Conservation (phyloP, 208 protist genomes). For the Acanthamoeba pearcei region DNA sequence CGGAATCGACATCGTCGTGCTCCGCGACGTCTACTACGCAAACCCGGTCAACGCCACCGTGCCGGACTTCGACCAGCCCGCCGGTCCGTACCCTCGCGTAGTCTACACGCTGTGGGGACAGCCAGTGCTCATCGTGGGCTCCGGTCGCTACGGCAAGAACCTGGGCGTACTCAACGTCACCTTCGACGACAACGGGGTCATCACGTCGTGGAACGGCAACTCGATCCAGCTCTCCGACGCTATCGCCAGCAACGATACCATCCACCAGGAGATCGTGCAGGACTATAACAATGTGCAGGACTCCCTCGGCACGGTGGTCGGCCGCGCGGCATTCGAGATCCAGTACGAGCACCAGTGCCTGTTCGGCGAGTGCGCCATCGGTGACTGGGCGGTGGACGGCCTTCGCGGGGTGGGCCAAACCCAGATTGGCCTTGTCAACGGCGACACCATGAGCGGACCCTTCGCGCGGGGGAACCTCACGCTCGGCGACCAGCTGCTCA, state of each 20-base stretch:
- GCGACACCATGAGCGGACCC: background rate
- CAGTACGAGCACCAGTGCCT: slow-evolving; percentile 15
- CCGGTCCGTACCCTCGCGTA: background rate
- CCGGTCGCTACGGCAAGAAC: background rate
- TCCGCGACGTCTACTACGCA: background rate
- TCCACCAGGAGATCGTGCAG: background rate
- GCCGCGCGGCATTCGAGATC: background rate
- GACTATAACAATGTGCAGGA: background rate
- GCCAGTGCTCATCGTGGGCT: slow-evolving; percentile 19
- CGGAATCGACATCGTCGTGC: slow-evolving; percentile 12
- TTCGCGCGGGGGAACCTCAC: slow-evolving; percentile 7
- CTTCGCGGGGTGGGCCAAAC: background rate
- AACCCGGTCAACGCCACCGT: background rate
- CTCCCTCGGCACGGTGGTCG: background rate
- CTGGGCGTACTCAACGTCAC: slow-evolving; percentile 19
- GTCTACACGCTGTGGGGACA: background rate
- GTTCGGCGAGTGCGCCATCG: slow-evolving; percentile 54
- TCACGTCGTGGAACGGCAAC: slow-evolving; percentile 30
- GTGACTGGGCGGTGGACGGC: slow-evolving; percentile 5
- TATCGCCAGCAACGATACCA: background rate
- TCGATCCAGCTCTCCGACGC: slow-evolving; percentile 5
- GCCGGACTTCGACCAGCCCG: background rate
- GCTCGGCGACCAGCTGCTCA: background rate
- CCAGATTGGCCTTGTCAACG: slow-evolving; percentile 1
- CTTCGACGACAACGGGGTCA: slow-evolving; percentile 3